phyloP scores from a whole-genome alignment of 2,329 filamentous ascomycete genomes.

The Penicillium digitatum region DNA sequence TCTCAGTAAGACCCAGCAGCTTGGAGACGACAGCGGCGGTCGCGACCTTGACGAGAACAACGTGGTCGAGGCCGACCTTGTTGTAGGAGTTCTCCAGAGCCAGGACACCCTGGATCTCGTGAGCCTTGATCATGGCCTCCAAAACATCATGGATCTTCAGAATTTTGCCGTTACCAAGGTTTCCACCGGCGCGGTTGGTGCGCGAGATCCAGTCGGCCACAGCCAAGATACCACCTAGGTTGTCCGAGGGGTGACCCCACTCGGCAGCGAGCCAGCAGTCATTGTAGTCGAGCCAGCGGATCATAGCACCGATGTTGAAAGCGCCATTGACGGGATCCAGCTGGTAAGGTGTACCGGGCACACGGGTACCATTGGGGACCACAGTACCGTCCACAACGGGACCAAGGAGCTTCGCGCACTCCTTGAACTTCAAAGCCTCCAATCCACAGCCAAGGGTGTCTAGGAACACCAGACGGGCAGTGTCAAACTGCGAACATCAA shows the following conservation, averaged over 20 bases:
- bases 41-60: slow-evolving; percentile 96
- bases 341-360: slow-evolving; percentile 88
- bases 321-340: slow-evolving; percentile 93
- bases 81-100: slow-evolving; percentile 98
- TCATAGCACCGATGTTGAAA: slow-evolving; percentile 99
- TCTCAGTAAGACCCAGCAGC: slow-evolving; percentile 84
- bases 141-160: slow-evolving; percentile 87
- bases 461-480: slow-evolving; percentile 91
- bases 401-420: slow-evolving; percentile 91
- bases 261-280: slow-evolving; percentile 99
- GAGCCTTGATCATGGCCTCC: slow-evolving; percentile 97
- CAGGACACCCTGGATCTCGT: slow-evolving; percentile 97
- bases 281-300: slow-evolving; percentile 99
- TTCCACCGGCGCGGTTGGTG: slow-evolving; percentile 82
- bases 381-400: slow-evolving; percentile 85
- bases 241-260: slow-evolving; percentile 98
- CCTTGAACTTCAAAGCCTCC: slow-evolving; percentile 90
- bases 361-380: slow-evolving; percentile 86
- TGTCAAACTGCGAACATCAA: slow-evolving; percentile 61
- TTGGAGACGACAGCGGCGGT: slow-evolving; percentile 91
- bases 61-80: slow-evolving; percentile 96
- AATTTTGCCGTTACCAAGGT: slow-evolving; percentile 67
- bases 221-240: slow-evolving; percentile 91
- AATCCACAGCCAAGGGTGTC: slow-evolving; percentile 96
- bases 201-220: slow-evolving; percentile 97